Evolutionary conservation across 305 asterid genomes (phyloP).

Genomic region (Rubia balearica): DNA sequence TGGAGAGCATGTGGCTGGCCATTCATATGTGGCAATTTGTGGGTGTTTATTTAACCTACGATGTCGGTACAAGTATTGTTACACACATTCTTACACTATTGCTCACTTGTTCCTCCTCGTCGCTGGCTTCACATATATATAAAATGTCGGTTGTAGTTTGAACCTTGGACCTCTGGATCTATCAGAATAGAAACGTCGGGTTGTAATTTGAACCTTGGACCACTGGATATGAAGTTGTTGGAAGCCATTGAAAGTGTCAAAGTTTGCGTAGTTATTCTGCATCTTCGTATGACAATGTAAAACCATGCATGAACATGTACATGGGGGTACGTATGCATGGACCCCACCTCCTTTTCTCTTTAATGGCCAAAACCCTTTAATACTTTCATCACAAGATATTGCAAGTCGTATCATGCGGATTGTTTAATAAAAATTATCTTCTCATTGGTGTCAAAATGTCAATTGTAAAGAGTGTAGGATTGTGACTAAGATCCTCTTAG

Average conservation of each 20-base stretch:
- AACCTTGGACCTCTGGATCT: background rate
- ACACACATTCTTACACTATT: no score
- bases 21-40: background rate
- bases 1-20: constrained; percentile 17
- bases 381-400: background rate
- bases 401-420: background rate
- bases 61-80: no score
- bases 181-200: no score
- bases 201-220: no score
- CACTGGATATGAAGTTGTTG: background rate
- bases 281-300: constrained; percentile 10
- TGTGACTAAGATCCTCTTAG: constrained; percentile 1
- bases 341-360: constrained; percentile 9
- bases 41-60: no score
- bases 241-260: constrained; percentile 16
- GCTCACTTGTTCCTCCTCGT: no score
- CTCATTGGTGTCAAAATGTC: background rate
- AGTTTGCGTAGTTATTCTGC: background rate
- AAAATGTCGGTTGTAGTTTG: no score
- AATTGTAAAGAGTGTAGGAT: background rate
- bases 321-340: constrained; percentile 15
- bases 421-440: background rate
- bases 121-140: no score
- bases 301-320: constrained; percentile 26
- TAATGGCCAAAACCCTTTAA: background rate